Percentiles rank a stretch among this genome's conserved stretches.
Evolutionary conservation across 345 rosid genomes (phyloP).

Genomic region (Turritis glabra): DNA sequence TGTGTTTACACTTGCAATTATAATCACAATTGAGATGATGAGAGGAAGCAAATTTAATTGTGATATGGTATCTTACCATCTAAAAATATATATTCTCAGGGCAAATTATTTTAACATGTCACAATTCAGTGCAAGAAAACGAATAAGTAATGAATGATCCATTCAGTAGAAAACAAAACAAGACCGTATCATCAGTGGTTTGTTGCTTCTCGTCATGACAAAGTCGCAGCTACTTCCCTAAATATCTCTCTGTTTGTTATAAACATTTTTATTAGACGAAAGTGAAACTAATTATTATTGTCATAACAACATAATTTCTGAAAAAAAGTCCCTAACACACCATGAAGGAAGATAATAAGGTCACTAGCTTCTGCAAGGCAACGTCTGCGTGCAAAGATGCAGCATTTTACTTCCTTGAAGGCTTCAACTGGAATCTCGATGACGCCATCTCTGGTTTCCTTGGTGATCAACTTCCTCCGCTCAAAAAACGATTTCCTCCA

Average conservation of each 20-base stretch:
- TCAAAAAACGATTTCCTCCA: not conserved
- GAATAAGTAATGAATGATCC: not conserved
- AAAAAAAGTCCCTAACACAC: not conserved
- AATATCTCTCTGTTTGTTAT: not conserved
- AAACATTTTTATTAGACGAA: not conserved
- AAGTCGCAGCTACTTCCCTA: not conserved
- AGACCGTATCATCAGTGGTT: not conserved
- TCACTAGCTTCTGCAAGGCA: slow-evolving; percentile 3
- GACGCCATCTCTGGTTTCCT: slow-evolving; percentile 19
- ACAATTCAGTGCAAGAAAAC: too few species aligned
- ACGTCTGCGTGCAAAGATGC: not conserved
- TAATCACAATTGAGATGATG: not conserved
- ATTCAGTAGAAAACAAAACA: not conserved
- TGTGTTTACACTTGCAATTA: not conserved
- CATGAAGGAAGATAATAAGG: not conserved
- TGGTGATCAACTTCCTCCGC: not conserved
- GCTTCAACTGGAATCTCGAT: slow-evolving; percentile 9
- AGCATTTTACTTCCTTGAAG: slow-evolving; percentile 25
- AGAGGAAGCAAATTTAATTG: not conserved
- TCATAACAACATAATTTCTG: not conserved
- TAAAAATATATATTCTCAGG: too few species aligned
- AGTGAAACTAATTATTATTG: not conserved
- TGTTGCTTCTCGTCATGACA: too few species aligned
- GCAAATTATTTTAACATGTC: too few species aligned
- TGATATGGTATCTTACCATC: not conserved